phyloP scores from a whole-genome alignment of 83 land plant species.

The Picea engelmannii region DNA sequence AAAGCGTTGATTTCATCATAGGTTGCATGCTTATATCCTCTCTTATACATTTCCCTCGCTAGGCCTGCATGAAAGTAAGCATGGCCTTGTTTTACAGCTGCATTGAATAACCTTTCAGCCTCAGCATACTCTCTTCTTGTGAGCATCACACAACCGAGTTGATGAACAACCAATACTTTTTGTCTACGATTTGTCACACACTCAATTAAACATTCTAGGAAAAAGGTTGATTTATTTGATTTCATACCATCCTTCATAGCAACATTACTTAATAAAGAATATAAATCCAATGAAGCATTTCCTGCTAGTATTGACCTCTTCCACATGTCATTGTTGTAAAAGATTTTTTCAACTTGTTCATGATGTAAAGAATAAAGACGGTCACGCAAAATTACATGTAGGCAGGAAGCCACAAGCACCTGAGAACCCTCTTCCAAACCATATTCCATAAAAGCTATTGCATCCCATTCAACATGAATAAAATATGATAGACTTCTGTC shows the following conservation, averaged over 20 bases:
- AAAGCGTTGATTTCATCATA: constrained; percentile 29
- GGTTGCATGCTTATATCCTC: no score
- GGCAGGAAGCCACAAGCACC: constrained; percentile 77
- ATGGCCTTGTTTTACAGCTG: constrained; percentile 77
- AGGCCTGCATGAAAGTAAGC: constrained; percentile 76
- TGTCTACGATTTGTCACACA: constrained; percentile 56
- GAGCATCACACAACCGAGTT: constrained; percentile 81
- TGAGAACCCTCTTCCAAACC: constrained; percentile 78
- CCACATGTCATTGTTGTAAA: constrained; percentile 40
- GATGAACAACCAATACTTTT: constrained; percentile 76
- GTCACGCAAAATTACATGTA: constrained; percentile 77
- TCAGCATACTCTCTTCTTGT: constrained; percentile 73
- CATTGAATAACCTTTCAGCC: constrained; percentile 28
- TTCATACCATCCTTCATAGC: constrained; percentile 61
- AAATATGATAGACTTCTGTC: constrained; percentile 39
- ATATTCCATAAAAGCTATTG: constrained; percentile 70
- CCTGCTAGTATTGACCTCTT: constrained; percentile 65
- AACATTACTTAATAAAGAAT: constrained; percentile 77
- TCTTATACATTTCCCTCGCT: not conserved
- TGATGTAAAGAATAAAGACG: constrained; percentile 74
- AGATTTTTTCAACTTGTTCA: constrained; percentile 50
- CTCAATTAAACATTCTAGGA: constrained; percentile 55
- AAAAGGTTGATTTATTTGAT: constrained; percentile 51
- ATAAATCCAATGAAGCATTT: constrained; percentile 76
- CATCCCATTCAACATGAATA: constrained; percentile 69